A percentile compares a stretch with the other conserved stretches of the same genome.
Evolutionary conservation across 495 filamentous ascomycete species (phyloP).

Genomic region (Rhizodiscina lignyota): DNA sequence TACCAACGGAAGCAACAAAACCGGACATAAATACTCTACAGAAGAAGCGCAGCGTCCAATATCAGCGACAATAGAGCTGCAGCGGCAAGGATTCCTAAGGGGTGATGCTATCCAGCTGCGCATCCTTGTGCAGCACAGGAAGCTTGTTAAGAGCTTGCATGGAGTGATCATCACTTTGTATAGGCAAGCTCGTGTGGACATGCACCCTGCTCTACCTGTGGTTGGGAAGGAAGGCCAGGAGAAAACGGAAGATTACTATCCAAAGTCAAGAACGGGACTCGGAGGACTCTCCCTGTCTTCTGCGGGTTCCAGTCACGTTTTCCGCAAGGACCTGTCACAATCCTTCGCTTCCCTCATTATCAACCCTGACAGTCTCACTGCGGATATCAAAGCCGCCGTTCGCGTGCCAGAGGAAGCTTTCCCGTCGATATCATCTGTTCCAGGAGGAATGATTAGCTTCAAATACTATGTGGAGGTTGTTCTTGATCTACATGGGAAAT

Average conservation of each 20-base stretch:
- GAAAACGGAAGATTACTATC: constrained; percentile 73
- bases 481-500: constrained; percentile 76
- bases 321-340: constrained; percentile 85
- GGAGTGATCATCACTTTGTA: constrained; percentile 90
- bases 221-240: constrained; percentile 43
- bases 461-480: constrained; percentile 87
- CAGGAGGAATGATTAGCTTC: constrained; percentile 84
- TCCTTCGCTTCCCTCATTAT: constrained; percentile 73
- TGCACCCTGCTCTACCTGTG: constrained; percentile 54
- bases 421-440: constrained; percentile 77
- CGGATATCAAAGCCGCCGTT: constrained; percentile 62
- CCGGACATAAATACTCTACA: constrained; percentile 1
- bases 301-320: constrained; percentile 66
- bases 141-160: constrained; percentile 72
- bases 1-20: constrained; percentile 6
- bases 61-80: constrained; percentile 68
- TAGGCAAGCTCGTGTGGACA: constrained; percentile 79
- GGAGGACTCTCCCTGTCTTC: constrained; percentile 69
- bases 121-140: constrained; percentile 70
- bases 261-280: constrained; percentile 52
- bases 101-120: constrained; percentile 70
- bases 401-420: constrained; percentile 82
- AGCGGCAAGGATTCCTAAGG: constrained; percentile 68
- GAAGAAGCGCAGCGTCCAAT: constrained; percentile 34
- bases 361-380: constrained; percentile 59